A percentile compares a stretch with the other conserved stretches of the same genome.
phyloP scores from a whole-genome alignment of 345 rosid species.

The Citrus medica region DNA sequence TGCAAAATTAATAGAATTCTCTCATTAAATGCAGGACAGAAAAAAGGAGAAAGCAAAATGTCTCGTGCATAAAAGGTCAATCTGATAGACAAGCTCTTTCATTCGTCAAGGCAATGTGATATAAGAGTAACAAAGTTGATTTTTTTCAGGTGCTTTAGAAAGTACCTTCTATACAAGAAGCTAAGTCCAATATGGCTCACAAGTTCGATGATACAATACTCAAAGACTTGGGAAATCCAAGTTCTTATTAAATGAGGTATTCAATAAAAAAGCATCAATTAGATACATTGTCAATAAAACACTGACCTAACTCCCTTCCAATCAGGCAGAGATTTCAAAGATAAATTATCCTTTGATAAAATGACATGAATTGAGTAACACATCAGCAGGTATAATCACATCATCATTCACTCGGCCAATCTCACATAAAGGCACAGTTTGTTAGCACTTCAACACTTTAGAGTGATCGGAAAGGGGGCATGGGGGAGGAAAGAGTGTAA shows the following conservation, averaged over 20 bases:
- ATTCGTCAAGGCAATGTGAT: neutral
- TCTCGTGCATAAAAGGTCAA: neutral
- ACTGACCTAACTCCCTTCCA: neutral
- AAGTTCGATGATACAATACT: too few relatives aligned
- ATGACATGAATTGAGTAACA: neutral
- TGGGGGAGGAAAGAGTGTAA: neutral
- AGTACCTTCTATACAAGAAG: neutral
- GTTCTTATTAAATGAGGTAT: neutral
- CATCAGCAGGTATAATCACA: neutral
- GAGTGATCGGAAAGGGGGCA: neutral
- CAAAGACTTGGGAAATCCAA: neutral
- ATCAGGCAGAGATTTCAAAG: neutral
- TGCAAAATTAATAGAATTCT: conserved; percentile 20
- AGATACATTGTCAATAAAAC: neutral
- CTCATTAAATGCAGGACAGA: conserved; percentile 1
- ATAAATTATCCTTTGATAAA: neutral
- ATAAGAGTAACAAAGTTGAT: neutral
- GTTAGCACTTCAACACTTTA: neutral
- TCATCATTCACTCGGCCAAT: neutral
- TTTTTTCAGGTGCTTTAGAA: neutral
- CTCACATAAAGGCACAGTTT: neutral
- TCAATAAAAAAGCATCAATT: neutral
- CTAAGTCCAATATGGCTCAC: neutral
- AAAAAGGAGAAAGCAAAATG: neutral
- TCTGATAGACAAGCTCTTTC: neutral